Percentiles rank a stretch among this genome's conserved stretches.
phyloP scores from a whole-genome alignment of 2,329 filamentous ascomycete species.

The Scedosporium minutisporum region DNA sequence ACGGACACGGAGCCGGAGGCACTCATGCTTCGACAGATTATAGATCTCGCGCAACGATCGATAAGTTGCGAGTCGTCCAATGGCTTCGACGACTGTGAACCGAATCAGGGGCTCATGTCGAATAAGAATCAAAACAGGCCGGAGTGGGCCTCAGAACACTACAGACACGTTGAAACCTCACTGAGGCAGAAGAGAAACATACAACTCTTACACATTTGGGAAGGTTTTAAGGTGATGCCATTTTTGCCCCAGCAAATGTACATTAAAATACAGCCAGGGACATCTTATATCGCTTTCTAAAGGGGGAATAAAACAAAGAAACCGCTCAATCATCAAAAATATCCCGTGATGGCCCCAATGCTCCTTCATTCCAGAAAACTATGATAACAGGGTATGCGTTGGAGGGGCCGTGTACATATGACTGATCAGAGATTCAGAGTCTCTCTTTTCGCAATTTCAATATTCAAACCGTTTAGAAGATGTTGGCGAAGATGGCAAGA shows the following conservation, averaged over 20 bases:
- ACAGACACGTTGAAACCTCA: no score
- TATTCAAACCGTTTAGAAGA: not conserved
- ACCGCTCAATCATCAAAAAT: not conserved
- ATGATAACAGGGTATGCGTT: not conserved
- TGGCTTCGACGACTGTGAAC: no score
- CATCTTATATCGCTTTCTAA: not conserved
- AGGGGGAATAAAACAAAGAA: not conserved
- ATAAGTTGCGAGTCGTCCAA: no score
- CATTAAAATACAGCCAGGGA: not conserved
- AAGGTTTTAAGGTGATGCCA: not conserved
- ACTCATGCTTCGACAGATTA: no score
- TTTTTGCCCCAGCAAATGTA: not conserved
- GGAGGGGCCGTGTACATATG: not conserved
- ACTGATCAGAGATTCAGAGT: not conserved
- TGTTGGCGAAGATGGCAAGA: conserved; percentile 8
- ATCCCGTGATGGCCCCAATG: not conserved
- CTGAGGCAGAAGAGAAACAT: no score
- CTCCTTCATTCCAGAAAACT: not conserved
- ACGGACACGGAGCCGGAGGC: no score
- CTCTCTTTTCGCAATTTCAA: not conserved
- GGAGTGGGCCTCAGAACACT: no score
- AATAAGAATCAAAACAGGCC: no score
- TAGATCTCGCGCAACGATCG: no score
- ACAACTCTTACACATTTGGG: not conserved
- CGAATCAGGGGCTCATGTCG: no score